phyloP scores from a whole-genome alignment of 2,329 filamentous ascomycete genomes.

The Alternaria gansuensis region DNA sequence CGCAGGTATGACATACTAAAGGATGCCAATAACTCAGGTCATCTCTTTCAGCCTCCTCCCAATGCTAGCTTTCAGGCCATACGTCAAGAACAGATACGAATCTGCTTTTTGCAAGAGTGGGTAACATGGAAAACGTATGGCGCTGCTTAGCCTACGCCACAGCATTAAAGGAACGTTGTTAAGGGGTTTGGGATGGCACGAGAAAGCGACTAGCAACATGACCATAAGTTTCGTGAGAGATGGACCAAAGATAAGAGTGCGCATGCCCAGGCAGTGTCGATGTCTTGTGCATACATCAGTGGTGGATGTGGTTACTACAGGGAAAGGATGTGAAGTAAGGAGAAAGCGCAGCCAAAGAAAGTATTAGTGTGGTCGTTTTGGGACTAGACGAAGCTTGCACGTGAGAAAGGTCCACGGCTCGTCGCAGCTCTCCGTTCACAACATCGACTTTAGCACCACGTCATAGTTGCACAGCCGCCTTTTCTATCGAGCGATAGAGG shows the following conservation, averaged over 20 bases:
- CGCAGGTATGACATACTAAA: not conserved
- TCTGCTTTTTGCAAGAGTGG: not conserved
- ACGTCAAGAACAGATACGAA: not conserved
- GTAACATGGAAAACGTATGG: not conserved
- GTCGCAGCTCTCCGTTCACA: constrained; percentile 8
- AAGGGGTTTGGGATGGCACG: not conserved
- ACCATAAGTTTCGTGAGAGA: not conserved
- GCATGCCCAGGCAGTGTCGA: constrained; percentile 1
- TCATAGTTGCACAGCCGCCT: not conserved
- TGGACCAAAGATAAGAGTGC: constrained; percentile 5
- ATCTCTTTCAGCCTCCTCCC: not conserved
- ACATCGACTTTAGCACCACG: constrained; percentile 5
- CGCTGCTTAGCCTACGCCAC: constrained; percentile 1
- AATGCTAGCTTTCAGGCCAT: constrained; percentile 1
- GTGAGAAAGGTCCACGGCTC: constrained; percentile 1
- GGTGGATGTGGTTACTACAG: constrained; percentile 7
- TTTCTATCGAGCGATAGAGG: not conserved
- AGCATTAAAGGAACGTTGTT: constrained; percentile 1
- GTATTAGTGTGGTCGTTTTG: constrained; percentile 2
- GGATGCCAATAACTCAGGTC: constrained; percentile 1
- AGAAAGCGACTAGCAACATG: not conserved
- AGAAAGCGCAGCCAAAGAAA: constrained; percentile 4
- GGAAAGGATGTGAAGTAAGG: constrained; percentile 2
- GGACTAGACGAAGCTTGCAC: constrained; percentile 1
- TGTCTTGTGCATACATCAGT: constrained; percentile 6